Conservation (phyloP, 164 flowering plant species). For the Litsea cubeba region DNA sequence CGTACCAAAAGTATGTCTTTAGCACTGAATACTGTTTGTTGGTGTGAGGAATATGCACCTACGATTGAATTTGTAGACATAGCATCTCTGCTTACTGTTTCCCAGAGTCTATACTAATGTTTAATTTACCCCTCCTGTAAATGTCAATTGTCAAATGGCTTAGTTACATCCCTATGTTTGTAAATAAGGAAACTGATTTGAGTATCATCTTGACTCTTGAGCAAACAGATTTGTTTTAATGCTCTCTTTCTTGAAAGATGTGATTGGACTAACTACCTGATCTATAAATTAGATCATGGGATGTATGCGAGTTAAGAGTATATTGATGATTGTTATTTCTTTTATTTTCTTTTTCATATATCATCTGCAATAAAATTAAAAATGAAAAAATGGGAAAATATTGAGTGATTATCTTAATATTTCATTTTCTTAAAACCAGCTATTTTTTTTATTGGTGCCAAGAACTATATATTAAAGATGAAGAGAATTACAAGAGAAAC, state of each 20-base stretch:
- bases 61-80: background rate
- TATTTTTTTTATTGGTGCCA: no score
- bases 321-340: no score
- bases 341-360: background rate
- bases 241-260: background rate
- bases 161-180: background rate
- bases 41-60: background rate
- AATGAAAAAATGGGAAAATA: background rate
- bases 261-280: background rate
- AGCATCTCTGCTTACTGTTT: background rate
- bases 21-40: background rate
- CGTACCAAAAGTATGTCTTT: background rate
- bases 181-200: background rate
- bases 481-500: no score
- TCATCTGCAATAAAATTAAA: background rate
- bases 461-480: no score
- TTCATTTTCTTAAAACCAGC: background rate
- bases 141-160: background rate
- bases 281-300: background rate
- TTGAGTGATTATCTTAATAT: background rate
- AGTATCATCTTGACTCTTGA: background rate
- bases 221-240: no score
- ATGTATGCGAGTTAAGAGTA: background rate
- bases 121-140: background rate
- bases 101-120: background rate